Evolutionary conservation across 2,329 filamentous ascomycete genomes (phyloP).

Genomic region (Stemphylium vesicarium): DNA sequence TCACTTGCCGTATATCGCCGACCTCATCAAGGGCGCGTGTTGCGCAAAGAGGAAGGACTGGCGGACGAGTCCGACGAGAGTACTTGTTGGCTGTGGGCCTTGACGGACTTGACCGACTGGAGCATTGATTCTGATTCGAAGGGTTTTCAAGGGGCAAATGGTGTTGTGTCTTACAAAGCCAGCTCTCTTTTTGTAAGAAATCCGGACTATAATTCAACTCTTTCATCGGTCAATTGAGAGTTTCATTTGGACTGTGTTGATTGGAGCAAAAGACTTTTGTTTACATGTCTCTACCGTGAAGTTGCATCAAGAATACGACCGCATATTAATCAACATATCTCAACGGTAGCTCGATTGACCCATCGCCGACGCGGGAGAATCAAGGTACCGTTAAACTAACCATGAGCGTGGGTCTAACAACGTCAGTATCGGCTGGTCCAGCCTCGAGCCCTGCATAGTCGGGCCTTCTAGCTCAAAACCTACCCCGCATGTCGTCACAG

Average conservation of each 20-base stretch:
- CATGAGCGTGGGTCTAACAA: not conserved
- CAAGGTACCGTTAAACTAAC: not conserved
- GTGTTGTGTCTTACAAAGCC: not conserved
- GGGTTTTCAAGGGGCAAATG: not conserved
- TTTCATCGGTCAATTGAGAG: too few species aligned
- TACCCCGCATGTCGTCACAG: slow-evolving; percentile 15
- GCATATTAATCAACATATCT: too few species aligned
- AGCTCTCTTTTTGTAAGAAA: not conserved
- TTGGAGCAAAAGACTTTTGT: too few species aligned
- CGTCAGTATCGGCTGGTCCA: not conserved
- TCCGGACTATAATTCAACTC: too few species aligned
- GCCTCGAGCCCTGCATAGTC: not conserved
- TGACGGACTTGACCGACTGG: not conserved
- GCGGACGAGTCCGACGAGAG: not conserved
- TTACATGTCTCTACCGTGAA: too few species aligned
- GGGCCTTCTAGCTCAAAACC: slow-evolving; percentile 4
- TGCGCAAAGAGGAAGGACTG: not conserved
- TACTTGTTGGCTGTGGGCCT: not conserved
- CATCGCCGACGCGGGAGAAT: not conserved
- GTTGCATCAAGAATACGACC: too few species aligned
- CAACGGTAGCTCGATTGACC: too few species aligned
- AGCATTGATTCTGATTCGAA: not conserved
- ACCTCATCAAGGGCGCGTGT: not conserved
- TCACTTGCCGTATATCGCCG: not conserved
- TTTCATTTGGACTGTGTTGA: too few species aligned